Evolutionary conservation across 2,329 filamentous ascomycete genomes (phyloP), one percentile per base, ranked within the genome.

Genomic region (Lachnellula occidentalis): DNA sequence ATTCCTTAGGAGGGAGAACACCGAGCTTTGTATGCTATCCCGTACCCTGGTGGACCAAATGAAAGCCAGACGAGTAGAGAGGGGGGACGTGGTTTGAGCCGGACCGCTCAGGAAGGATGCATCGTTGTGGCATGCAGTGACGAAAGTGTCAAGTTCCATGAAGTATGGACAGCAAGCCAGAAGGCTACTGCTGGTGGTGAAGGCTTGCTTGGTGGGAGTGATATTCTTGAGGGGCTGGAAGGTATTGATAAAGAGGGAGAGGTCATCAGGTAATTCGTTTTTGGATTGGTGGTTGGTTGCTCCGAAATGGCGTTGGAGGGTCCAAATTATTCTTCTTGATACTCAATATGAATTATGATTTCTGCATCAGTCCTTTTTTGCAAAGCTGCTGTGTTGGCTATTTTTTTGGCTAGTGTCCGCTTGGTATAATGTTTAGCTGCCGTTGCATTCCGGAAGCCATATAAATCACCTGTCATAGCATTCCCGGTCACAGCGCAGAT

Each of bases 71-170:
- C 58, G n/a, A 62, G 61, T 22, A 61, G 63, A 50, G 76, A 83
- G 66, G 78, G 78, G 54, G 77, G 76, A n/a, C 72, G 75, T 46
- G 79, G 76, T 71, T 77, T 77, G 58, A 75, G 73, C 48, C 76
- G 82, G 19, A 83, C 80, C 0, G 74, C 77, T 5, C 79, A 83
- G 60, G 88, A 92, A 64, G 90, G 88, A 0, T 95, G 91, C 68
- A 86, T 99, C 61, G 88, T 96, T 17, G 87, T 99, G 51, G 92
- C 92, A 15, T 88, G 90, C 43, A 96, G 91, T 67, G 92, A 97
- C 71, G 86, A 90, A 68, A 95, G 83, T 63, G 87, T 97, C 70
- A 94, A 94, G 68, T 97, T 97, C 66, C 91, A 97, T 70, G 92
- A 97, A 73, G 84, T 99, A 11, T 97, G 92, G 94, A 79, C 80